Percentiles rank a stretch among this genome's conserved stretches.
These are phyloP conservation scores for Solanum infundibuliforme DNA, from an alignment of 257 asterid species.

Conservation along the genomic window DNA sequence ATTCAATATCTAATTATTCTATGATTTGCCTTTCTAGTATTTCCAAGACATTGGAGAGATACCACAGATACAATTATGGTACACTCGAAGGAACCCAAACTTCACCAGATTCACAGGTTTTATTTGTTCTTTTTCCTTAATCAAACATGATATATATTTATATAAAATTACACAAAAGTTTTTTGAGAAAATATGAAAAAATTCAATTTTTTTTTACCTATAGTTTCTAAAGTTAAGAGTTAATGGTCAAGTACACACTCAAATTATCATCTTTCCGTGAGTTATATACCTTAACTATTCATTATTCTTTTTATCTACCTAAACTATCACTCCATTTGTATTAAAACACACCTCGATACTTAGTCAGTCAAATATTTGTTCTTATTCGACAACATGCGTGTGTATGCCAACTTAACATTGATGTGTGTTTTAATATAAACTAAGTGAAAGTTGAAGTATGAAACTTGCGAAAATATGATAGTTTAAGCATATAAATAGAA, in stretches of 20 bases:
- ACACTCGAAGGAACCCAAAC: slow-evolving; percentile 28
- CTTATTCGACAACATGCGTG: accelerated
- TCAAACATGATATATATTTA: neutral
- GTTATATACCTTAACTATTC: neutral
- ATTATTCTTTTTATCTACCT: neutral
- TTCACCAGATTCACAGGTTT: slow-evolving; percentile 34
- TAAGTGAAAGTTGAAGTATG: neutral
- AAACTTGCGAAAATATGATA: neutral
- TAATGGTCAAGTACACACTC: neutral
- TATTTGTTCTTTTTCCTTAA: neutral
- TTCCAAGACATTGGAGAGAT: slow-evolving; percentile 40
- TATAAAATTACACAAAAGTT: neutral
- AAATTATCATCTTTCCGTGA: neutral
- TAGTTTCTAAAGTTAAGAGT: neutral
- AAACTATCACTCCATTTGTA: neutral
- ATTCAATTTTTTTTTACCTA: neutral
- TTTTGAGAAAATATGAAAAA: neutral
- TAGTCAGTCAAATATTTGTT: neutral
- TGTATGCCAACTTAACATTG: neutral
- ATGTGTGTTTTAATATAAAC: neutral
- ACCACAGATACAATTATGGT: slow-evolving; percentile 38
- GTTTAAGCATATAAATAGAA: neutral
- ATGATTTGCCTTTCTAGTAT: slow-evolving; percentile 18
- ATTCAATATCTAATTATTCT: neutral
- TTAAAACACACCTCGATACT: neutral